These are phyloP conservation scores for Diplodia scrobiculata DNA, from an alignment of 2,329 filamentous ascomycete species.

Conservation along the genomic window DNA sequence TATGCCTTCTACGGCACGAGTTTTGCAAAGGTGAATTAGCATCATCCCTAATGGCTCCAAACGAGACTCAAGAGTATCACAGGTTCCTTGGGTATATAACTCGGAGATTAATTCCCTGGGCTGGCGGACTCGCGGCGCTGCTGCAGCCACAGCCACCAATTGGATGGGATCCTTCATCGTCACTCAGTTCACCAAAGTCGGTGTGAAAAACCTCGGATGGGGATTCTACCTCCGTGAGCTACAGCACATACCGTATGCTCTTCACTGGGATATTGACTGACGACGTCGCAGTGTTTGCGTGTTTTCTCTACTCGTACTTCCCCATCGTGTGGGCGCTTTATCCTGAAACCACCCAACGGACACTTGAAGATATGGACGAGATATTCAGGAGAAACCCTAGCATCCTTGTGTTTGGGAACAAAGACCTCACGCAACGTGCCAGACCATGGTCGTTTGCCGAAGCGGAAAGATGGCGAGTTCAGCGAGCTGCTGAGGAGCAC, in stretches of 20 bases:
- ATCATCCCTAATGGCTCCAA: rapidly evolving
- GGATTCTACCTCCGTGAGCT: constrained; percentile 42
- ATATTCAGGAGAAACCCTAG: constrained; percentile 35
- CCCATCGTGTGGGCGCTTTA: constrained; percentile 36
- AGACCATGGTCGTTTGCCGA: constrained; percentile 34
- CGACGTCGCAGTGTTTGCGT: constrained; percentile 36
- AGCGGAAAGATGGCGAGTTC: constrained; percentile 34
- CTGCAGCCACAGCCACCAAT: constrained; percentile 51
- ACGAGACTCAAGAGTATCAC: constrained; percentile 40
- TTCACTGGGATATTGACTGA: not conserved
- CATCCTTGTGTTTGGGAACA: constrained; percentile 33
- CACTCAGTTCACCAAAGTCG: constrained; percentile 51
- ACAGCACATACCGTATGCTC: not conserved
- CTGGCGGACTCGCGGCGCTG: constrained; percentile 50
- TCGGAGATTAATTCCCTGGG: constrained; percentile 49
- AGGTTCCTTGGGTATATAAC: constrained; percentile 50
- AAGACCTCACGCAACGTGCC: constrained; percentile 33
- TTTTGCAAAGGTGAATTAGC: constrained; percentile 31
- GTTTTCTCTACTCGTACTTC: constrained; percentile 35
- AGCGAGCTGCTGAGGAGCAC: not conserved
- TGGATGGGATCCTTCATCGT: constrained; percentile 51
- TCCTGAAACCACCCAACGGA: constrained; percentile 37
- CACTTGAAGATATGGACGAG: constrained; percentile 38
- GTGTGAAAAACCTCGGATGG: constrained; percentile 48
- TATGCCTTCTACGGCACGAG: constrained; percentile 58